Evolutionary conservation across 352 stramenopile species (phyloP).

Genomic region (Phytophthora lateralis): DNA sequence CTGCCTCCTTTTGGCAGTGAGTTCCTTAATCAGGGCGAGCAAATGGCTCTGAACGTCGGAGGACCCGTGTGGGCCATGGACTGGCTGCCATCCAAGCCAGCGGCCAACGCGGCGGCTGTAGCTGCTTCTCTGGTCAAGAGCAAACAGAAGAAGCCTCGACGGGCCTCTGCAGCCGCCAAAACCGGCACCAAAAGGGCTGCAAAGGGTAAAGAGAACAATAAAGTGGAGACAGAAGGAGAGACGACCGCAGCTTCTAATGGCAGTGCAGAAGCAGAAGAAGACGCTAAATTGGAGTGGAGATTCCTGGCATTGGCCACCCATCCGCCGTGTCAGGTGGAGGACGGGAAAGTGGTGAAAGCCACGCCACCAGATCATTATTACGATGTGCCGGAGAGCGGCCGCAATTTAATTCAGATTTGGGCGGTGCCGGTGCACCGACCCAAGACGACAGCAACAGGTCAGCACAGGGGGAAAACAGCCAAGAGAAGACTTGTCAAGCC

Average conservation of each 20-base stretch:
- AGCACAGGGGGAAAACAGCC: background rate
- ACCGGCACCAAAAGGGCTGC: conserved; percentile 3
- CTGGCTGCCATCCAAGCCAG: conserved; percentile 55
- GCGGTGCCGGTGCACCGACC: conserved; percentile 52
- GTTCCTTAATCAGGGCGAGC: conserved; percentile 32
- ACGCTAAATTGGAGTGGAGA: conserved; percentile 44
- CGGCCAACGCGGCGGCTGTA: conserved; percentile 5
- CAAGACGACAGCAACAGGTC: background rate
- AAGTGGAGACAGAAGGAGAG: conserved; percentile 10
- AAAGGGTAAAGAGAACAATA: conserved; percentile 51
- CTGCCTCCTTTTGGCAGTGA: conserved; percentile 62
- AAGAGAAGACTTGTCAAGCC: conserved; percentile 36
- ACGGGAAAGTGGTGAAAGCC: conserved; percentile 62
- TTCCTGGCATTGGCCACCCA: conserved; percentile 72
- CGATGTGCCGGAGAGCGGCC: conserved; percentile 51
- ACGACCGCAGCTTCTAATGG: conserved; percentile 16
- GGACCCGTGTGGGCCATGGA: conserved; percentile 86
- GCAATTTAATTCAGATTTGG: conserved; percentile 81
- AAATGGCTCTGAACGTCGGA: conserved; percentile 68
- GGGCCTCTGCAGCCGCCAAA: conserved; percentile 7
- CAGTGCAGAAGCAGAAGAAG: conserved; percentile 3
- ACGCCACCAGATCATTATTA: conserved; percentile 84
- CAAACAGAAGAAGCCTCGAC: conserved; percentile 27
- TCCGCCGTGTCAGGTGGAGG: conserved; percentile 64
- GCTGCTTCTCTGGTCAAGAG: conserved; percentile 10